phyloP scores from a whole-genome alignment of 2,329 filamentous ascomycete genomes.

The Paecilomyces dactylethromorphus region DNA sequence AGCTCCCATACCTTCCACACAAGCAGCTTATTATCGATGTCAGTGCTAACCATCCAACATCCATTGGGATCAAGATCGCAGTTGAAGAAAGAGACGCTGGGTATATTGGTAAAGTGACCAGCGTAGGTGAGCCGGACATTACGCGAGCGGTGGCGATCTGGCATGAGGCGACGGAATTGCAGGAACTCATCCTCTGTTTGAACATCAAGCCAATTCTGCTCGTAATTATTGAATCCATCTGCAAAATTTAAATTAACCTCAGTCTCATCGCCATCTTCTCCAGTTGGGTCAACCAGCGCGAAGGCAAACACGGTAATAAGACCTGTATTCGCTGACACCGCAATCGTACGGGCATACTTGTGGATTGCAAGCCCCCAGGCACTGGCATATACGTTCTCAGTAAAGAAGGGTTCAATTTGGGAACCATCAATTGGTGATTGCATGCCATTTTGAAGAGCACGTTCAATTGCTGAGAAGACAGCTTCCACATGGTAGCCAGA shows the following conservation, averaged over 20 bases:
- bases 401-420: constrained; percentile 55
- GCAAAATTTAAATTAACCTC: constrained; percentile 9
- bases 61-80: constrained; percentile 49
- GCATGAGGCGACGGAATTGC: constrained; percentile 21
- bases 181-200: constrained; percentile 15
- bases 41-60: constrained; percentile 51
- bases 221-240: constrained; percentile 12
- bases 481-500: constrained; percentile 60
- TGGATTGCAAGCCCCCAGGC: constrained; percentile 90
- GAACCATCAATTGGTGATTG: constrained; percentile 22
- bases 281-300: constrained; percentile 40
- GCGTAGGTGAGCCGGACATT: constrained; percentile 38
- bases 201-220: constrained; percentile 29
- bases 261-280: constrained; percentile 11
- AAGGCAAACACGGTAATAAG: constrained; percentile 55
- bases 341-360: constrained; percentile 72
- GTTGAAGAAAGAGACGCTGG: constrained; percentile 53
- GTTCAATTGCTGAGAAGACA: constrained; percentile 41
- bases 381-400: constrained; percentile 66
- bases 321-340: constrained; percentile 70
- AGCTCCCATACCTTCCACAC: constrained; percentile 45
- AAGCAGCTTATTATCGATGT: constrained; percentile 46
- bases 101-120: constrained; percentile 48
- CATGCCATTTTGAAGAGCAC: constrained; percentile 11
- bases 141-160: constrained; percentile 26